A percentile compares a stretch with the other conserved stretches of the same genome.
Evolutionary conservation across 805 yeast species (phyloP).

Genomic region (Jamesozyma spencerorum): DNA sequence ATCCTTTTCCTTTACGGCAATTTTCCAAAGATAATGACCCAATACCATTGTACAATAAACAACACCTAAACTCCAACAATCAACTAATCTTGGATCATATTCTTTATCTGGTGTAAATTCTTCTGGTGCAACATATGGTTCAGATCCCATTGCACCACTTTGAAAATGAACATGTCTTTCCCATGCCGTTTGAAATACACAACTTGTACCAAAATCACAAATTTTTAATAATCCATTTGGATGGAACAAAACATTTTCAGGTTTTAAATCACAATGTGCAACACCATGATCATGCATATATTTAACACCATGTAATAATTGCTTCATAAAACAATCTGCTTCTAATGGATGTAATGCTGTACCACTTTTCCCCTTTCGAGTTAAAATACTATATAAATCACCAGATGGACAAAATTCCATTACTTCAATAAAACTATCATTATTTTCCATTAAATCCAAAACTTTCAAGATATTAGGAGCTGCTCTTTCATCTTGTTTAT

Average conservation of each 20-base stretch:
- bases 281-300: constrained; percentile 89
- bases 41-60: constrained; percentile 71
- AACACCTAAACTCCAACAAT: constrained; percentile 84
- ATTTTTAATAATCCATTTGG: constrained; percentile 57
- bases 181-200: constrained; percentile 87
- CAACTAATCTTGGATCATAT: constrained; percentile 73
- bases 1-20: constrained; percentile 53
- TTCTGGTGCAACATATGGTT: constrained; percentile 89
- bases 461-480: constrained; percentile 64
- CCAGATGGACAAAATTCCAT: constrained; percentile 93
- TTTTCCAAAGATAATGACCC: constrained; percentile 84
- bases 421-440: constrained; percentile 74
- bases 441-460: constrained; percentile 63
- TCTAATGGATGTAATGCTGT: constrained; percentile 50
- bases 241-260: constrained; percentile 73
- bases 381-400: constrained; percentile 51
- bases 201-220: constrained; percentile 86
- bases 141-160: constrained; percentile 77
- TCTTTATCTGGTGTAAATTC: constrained; percentile 47
- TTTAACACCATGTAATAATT: constrained; percentile 68
- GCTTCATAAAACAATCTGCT: constrained; percentile 85
- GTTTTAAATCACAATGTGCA: constrained; percentile 87
- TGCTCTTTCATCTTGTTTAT: constrained; percentile 4
- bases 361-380: constrained; percentile 40
- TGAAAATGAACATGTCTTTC: constrained; percentile 61